A percentile compares a stretch with the other conserved stretches of the same genome.
Conservation (phyloP, 768 basidiomycete species). For the Mrakia frigida region DNA sequence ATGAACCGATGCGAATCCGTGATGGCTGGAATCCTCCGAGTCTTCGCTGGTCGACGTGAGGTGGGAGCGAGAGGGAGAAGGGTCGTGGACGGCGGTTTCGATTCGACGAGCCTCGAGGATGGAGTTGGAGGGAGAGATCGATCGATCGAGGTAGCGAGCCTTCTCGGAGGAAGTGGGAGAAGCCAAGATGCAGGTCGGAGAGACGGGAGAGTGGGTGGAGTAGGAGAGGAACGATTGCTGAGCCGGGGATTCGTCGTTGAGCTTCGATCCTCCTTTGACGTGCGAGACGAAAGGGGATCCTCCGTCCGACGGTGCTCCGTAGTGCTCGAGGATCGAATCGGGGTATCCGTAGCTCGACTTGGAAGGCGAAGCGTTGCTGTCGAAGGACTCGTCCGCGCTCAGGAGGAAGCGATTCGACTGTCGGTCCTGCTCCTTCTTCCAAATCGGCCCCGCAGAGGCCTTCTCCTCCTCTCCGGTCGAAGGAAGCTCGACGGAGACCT, state of each 20-base stretch:
- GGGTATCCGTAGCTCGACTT: background rate
- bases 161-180: background rate
- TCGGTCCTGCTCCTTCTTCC: background rate
- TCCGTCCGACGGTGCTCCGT: background rate
- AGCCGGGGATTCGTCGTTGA: background rate
- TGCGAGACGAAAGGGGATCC: background rate
- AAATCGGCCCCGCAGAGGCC: background rate
- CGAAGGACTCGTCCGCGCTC: background rate
- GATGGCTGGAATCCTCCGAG: background rate
- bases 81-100: background rate
- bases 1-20: background rate
- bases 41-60: background rate
- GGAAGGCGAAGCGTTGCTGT: background rate
- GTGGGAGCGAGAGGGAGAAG: background rate
- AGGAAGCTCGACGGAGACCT: background rate
- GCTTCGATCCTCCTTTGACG: background rate
- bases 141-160: background rate
- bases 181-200: background rate
- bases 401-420: background rate
- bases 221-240: background rate
- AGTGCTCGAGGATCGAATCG: background rate
- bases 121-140: background rate
- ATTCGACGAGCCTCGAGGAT: background rate
- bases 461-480: too few relatives aligned
- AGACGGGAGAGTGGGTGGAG: background rate